phyloP scores from a whole-genome alignment of 2,329 filamentous ascomycete species.

The Penicillium sp. region DNA sequence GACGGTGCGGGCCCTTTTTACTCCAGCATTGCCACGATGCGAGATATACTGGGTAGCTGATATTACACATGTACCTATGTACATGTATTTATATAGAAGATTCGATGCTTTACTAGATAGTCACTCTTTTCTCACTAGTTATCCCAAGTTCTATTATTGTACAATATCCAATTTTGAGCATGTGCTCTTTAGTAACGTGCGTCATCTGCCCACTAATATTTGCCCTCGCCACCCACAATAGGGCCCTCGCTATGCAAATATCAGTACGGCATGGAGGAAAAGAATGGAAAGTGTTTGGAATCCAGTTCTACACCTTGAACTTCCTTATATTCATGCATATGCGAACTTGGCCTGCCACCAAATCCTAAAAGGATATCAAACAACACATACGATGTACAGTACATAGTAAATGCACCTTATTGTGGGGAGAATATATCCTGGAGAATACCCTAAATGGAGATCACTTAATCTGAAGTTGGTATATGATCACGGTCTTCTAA shows the following conservation, averaged over 20 bases:
- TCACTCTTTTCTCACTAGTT: background rate
- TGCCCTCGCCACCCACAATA: conserved; percentile 6
- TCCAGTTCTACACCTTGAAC: no score
- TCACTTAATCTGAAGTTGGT: background rate
- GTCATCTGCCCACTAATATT: conserved; percentile 1
- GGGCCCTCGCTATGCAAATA: background rate
- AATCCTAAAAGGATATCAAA: background rate
- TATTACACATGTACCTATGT: no score
- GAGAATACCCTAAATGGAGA: background rate
- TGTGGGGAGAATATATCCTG: background rate
- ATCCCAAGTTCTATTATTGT: background rate
- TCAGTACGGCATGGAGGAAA: background rate
- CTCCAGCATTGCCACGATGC: background rate
- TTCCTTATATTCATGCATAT: background rate
- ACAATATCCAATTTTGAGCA: background rate
- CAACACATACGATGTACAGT: background rate
- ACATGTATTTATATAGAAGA: background rate
- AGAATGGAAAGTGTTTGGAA: background rate
- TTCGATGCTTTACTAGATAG: background rate
- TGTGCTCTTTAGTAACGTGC: conserved; percentile 1
- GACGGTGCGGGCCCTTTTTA: conserved; percentile 4
- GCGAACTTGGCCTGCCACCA: background rate
- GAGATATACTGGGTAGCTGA: background rate
- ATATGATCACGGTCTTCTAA: background rate
- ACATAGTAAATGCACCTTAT: background rate